phyloP scores from a whole-genome alignment of 73 alveolate species.

The Loxodes magnus region DNA sequence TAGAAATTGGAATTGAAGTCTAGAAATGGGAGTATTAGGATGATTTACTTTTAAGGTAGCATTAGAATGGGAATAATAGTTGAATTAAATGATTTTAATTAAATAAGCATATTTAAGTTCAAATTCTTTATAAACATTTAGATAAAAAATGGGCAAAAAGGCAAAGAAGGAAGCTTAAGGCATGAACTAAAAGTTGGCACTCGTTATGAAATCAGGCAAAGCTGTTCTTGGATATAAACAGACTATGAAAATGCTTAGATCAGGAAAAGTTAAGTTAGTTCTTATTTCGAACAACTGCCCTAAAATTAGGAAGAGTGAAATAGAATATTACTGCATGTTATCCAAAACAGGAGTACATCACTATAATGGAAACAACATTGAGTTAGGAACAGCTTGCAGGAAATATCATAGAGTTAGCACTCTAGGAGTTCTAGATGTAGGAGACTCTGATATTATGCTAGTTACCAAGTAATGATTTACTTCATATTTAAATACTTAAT shows the following conservation, averaged over 20 bases:
- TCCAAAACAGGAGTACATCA: constrained; percentile 53
- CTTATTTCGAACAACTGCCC: constrained; percentile 91
- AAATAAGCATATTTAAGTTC: no score
- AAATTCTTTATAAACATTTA: no score
- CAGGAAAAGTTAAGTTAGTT: constrained; percentile 65
- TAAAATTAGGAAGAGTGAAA: constrained; percentile 81
- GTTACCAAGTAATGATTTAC: no score
- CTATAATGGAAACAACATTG: constrained; percentile 74
- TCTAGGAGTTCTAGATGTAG: constrained; percentile 74
- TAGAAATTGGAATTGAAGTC: no score
- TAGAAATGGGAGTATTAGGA: no score
- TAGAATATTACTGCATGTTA: constrained; percentile 86
- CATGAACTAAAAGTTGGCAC: constrained; percentile 75
- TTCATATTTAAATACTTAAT: no score
- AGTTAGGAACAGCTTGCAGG: constrained; percentile 88
- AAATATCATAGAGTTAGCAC: constrained; percentile 83
- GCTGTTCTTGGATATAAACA: constrained; percentile 80
- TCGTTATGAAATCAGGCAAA: constrained; percentile 90
- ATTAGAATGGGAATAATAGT: no score
- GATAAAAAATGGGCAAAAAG: constrained; percentile 21
- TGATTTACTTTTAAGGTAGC: no score
- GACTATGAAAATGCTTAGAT: constrained; percentile 83
- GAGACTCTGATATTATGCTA: constrained; percentile 60
- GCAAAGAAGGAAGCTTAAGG: constrained; percentile 47
- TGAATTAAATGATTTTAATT: no score